Conservation (phyloP, 1,139 yeast genomes). For the Taphrina deformans region DNA sequence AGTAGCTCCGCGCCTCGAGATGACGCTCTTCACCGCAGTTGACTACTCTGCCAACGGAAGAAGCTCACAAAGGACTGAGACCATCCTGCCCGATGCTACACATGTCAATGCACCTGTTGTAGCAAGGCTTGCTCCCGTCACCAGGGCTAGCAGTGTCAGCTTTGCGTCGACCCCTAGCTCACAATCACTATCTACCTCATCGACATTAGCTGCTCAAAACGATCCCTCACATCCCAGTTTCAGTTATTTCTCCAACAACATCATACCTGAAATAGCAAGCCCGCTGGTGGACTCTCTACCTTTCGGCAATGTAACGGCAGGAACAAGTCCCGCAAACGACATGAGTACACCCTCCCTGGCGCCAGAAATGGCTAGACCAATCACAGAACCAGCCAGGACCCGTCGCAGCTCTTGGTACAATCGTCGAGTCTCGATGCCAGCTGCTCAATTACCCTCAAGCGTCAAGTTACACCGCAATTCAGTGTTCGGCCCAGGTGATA, state of each 20-base stretch:
- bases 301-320: neutral
- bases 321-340: neutral
- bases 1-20: no score
- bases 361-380: neutral
- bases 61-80: neutral
- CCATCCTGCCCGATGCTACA: neutral
- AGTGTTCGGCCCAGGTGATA: neutral
- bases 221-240: neutral
- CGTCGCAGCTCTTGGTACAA: slow-evolving; percentile 3
- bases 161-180: neutral
- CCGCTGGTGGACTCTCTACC: neutral
- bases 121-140: neutral
- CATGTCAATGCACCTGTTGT: neutral
- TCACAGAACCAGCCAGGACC: neutral
- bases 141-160: neutral
- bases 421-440: neutral
- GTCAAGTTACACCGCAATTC: neutral
- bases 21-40: neutral
- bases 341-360: neutral
- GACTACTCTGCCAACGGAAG: neutral
- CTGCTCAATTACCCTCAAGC: neutral
- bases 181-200: neutral
- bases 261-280: neutral
- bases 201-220: neutral
- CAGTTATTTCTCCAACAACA: neutral